Base-by-base conservation (phyloP, 805 yeast genomes). In the Ogataea zsoltii region DNA sequence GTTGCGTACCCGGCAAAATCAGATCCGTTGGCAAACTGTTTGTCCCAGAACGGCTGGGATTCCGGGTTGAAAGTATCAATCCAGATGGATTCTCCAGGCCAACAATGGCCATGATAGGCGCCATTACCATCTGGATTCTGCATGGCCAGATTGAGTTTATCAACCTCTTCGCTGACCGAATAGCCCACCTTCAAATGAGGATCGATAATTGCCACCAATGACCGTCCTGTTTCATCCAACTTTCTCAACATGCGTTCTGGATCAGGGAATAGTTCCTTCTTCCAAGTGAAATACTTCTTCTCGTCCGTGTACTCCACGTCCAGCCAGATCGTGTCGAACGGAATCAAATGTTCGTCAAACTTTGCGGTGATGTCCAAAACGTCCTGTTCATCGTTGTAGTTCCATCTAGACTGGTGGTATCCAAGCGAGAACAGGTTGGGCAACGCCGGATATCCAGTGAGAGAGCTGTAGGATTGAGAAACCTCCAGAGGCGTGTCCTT, bases 31-130 rank as follows among this genome's bases (percentile, higher is more conserved):
- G 60, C 61, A 57, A 77, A 81, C 38, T 79, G 74, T 2, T 65
- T 49, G 38, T 55, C 42, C 97, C 97, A 91, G 46, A 75, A 74
- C 4, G 62, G 60, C 44, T 69, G 75, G 1, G 90, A 77, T 0
- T 65, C 57, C 0, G 91, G 88, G 58, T 83, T 79, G 46, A 91
- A 66, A 0, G 96, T 75, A 57, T 94, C 99, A 45, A 94, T 80
- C 98, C 98, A 94, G 7, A 89, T 73, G 0, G 96, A 86, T 54
- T 88, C 89, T 1, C 98, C 99, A 2, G 99, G 97, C 99, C 99
- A 94, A 66, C 98, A 94, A 63, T 89, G 95, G 3, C 97, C 98
- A 40, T 79, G 72, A 62, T 72, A 91, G 3, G 56, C 44, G 2
- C 79, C 67, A 1, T 71, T 61, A 19, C 80, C 83, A 2, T 66